Evolutionary conservation across 2,329 filamentous ascomycete genomes (phyloP).

Genomic region (Aspergillus sp.): DNA sequence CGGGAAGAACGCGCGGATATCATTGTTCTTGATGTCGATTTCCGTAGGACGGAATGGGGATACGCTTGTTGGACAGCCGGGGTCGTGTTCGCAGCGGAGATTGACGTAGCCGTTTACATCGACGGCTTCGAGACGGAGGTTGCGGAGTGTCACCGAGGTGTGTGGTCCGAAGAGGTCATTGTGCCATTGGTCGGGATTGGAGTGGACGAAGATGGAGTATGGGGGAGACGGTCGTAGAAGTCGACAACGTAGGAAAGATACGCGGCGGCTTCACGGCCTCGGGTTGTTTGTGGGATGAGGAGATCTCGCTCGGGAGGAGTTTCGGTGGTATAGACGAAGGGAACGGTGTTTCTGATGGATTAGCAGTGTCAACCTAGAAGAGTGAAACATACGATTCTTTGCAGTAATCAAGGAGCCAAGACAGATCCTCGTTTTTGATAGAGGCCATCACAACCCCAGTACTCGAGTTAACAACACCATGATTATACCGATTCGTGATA

Average conservation of each 20-base stretch:
- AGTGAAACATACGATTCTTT: constrained; percentile 10
- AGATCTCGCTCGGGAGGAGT: constrained; percentile 14
- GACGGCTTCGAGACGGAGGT: constrained; percentile 33
- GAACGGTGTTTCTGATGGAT: constrained; percentile 9
- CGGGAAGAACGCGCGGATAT: constrained; percentile 22
- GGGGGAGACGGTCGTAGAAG: constrained; percentile 57
- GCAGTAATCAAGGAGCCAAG: constrained; percentile 16
- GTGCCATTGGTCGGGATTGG: constrained; percentile 54
- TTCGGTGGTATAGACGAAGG: constrained; percentile 26
- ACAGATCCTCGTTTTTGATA: constrained; percentile 12
- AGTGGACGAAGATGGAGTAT: constrained; percentile 58
- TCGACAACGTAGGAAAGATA: constrained; percentile 60
- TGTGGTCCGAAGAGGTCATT: constrained; percentile 44
- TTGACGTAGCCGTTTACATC: constrained; percentile 35
- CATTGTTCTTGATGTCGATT: constrained; percentile 16
- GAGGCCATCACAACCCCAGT: constrained; percentile 14
- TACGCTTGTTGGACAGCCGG: constrained; percentile 37
- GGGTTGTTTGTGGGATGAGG: constrained; percentile 20
- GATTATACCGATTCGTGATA: no score
- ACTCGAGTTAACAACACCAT: not conserved
- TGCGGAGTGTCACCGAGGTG: constrained; percentile 22
- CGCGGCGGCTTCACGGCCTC: constrained; percentile 60
- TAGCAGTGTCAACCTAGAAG: not conserved
- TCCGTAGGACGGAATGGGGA: constrained; percentile 20
- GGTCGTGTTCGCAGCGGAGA: constrained; percentile 31